These are phyloP conservation scores for Thyridium curvatum DNA, from an alignment of 2,329 filamentous ascomycete species.

Conservation along the genomic window DNA sequence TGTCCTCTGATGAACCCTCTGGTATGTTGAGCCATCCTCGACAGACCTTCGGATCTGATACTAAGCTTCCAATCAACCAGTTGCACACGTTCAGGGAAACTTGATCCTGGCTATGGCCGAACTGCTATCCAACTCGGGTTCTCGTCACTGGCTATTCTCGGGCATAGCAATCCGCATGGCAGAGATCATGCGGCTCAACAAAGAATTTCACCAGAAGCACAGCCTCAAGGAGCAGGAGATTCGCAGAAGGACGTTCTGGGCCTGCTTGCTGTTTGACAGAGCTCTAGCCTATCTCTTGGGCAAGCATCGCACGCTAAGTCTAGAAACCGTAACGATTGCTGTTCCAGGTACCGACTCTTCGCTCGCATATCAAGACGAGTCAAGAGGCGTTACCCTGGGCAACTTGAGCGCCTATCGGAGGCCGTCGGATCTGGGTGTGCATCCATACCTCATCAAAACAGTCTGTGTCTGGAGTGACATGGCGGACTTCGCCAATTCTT, in stretches of 20 bases:
- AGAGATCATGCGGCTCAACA: slow-evolving; percentile 16
- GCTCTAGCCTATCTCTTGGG: slow-evolving; percentile 5
- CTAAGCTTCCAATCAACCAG: too few species aligned
- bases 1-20: slow-evolving; percentile 7
- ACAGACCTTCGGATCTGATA: background rate
- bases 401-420: slow-evolving; percentile 4
- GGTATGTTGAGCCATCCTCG: slow-evolving; percentile 1
- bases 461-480: slow-evolving; percentile 10
- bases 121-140: slow-evolving; percentile 13
- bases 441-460: slow-evolving; percentile 11
- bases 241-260: slow-evolving; percentile 7
- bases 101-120: slow-evolving; percentile 13
- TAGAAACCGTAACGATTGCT: slow-evolving; percentile 6
- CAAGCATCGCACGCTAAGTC: slow-evolving; percentile 7
- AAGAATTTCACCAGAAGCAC: slow-evolving; percentile 15
- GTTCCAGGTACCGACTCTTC: slow-evolving; percentile 10
- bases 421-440: slow-evolving; percentile 10
- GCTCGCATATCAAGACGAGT: slow-evolving; percentile 9
- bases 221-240: slow-evolving; percentile 12
- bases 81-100: slow-evolving; percentile 10
- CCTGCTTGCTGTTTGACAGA: slow-evolving; percentile 6
- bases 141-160: slow-evolving; percentile 13
- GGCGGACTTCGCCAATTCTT: slow-evolving; percentile 7
- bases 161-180: slow-evolving; percentile 17
- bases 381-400: slow-evolving; percentile 7